Base-by-base conservation (phyloP, 2,329 filamentous ascomycete genomes). In the Juglanconis juglandina region DNA sequence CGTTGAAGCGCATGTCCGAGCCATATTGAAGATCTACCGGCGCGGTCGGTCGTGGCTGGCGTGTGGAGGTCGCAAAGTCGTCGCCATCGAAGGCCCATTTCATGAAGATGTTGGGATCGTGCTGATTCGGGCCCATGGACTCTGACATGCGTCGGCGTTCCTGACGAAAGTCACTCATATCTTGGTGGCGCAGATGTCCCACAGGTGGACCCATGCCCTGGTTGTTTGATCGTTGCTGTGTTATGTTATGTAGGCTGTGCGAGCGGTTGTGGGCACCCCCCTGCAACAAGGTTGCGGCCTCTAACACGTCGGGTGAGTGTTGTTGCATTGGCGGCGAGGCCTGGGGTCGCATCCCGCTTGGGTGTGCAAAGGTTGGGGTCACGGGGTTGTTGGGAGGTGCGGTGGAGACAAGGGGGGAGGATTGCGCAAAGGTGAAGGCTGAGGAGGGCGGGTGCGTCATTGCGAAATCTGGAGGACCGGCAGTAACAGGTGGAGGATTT, bases 1-100 rank as follows among this genome's bases (percentile, higher is more conserved):
- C 70, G 30, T 74, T 72, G 63, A 91, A 91, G 60, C 78, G 84
- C n/a, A 80, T 71, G 71, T 91, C 88, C 1, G 88, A 88, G 9
- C 88, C 88, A 83, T 86, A 91, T 63, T 84, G 82, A 49, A 89
- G 77, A 56, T 82, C 78, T 67, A 78, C 60, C 14, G 65, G 53
- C 5, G 62, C 42, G 24, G 53, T 32, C 8, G 57, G 76, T 77
- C 79, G 50, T 77, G 52, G 52, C 34, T 59, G 49, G 17, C 49
- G 51, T 10, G 53, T 4, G n/a, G 33, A 52, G 35, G 52, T 71
- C 7, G 72, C 68, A 60, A 80, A 78, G 5, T 75, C 71, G 48
- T 72, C 68, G 46, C 24, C 32, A 10, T 41, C 53, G 7, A 56
- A 48, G 13, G 41, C 42, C 42, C 42, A 56, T 46, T 46, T 14